A percentile compares a stretch with the other conserved stretches of the same genome.
phyloP scores from a whole-genome alignment of 2,329 filamentous ascomycete genomes.

The Lachnellula cervina region DNA sequence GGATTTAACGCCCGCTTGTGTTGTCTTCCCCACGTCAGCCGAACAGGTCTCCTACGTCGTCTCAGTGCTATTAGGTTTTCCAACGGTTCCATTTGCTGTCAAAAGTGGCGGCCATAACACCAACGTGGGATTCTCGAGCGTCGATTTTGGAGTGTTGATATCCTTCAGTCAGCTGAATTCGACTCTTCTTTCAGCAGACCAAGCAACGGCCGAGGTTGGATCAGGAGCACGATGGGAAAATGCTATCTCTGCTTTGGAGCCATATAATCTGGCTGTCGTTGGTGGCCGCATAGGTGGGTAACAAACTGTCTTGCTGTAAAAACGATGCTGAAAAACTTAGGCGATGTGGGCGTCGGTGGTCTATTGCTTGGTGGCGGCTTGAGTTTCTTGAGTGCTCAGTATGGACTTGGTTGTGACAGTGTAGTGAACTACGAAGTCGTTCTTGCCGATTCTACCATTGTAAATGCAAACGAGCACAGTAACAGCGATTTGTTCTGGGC shows the following conservation, averaged over 20 bases:
- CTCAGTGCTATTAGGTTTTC: slow-evolving; percentile 27
- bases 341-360: slow-evolving; percentile 38
- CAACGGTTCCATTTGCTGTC: slow-evolving; percentile 36
- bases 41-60: slow-evolving; percentile 33
- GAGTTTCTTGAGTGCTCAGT: slow-evolving; percentile 29
- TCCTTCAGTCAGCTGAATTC: slow-evolving; percentile 32
- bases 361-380: slow-evolving; percentile 33
- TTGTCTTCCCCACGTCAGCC: slow-evolving; percentile 32
- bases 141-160: slow-evolving; percentile 33
- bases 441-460: slow-evolving; percentile 17
- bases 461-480: slow-evolving; percentile 19
- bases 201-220: slow-evolving; percentile 26
- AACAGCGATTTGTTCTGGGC: slow-evolving; percentile 24
- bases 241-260: slow-evolving; percentile 14
- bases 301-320: not conserved
- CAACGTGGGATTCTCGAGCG: slow-evolving; percentile 35
- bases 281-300: slow-evolving; percentile 40
- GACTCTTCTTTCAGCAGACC: slow-evolving; percentile 25
- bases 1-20: slow-evolving; percentile 33
- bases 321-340: slow-evolving; percentile 14
- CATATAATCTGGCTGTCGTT: slow-evolving; percentile 29
- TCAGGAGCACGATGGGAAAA: slow-evolving; percentile 27
- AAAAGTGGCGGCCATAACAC: slow-evolving; percentile 40
- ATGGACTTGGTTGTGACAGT: slow-evolving; percentile 45
- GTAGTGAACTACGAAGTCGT: slow-evolving; percentile 41